Percentiles rank a stretch among this genome's conserved stretches.
phyloP scores from a whole-genome alignment of 441 rosid genomes.

The Geranium incanum region DNA sequence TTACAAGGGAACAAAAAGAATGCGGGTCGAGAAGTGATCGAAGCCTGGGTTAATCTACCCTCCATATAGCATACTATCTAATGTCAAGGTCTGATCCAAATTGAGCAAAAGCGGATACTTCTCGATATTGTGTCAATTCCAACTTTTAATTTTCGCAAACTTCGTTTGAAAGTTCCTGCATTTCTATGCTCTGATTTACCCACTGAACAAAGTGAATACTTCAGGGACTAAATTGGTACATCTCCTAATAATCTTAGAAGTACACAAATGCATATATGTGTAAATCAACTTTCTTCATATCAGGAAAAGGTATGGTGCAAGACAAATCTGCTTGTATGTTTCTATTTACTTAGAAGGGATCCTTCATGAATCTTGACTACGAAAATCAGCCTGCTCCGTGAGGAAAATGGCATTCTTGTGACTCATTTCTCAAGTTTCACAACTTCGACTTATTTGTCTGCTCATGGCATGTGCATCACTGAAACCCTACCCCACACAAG shows the following conservation, averaged over 20 bases:
- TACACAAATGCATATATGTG: neutral
- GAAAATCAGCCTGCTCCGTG: neutral
- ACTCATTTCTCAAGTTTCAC: too few relatives aligned
- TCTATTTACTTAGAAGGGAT: neutral
- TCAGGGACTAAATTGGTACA: neutral
- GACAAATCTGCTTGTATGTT: neutral
- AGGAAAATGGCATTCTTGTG: too few relatives aligned
- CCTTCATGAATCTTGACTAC: neutral
- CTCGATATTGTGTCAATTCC: too few relatives aligned
- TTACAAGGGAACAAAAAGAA: neutral
- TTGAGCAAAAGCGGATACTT: too few relatives aligned
- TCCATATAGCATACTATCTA: too few relatives aligned
- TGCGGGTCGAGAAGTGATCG: too few relatives aligned
- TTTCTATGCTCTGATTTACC: neutral
- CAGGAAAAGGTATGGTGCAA: neutral
- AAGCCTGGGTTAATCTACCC: too few relatives aligned
- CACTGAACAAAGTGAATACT: neutral
- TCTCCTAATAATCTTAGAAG: neutral
- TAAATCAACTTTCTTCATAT: neutral
- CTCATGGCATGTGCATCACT: neutral
- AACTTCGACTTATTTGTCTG: too few relatives aligned
- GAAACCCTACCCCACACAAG: neutral
- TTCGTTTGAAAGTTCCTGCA: neutral
- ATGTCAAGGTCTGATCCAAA: too few relatives aligned
- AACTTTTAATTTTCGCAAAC: too few relatives aligned